Conservation (phyloP, 1,284 basidiomycete species). For the Austroboletus rostrupii region DNA sequence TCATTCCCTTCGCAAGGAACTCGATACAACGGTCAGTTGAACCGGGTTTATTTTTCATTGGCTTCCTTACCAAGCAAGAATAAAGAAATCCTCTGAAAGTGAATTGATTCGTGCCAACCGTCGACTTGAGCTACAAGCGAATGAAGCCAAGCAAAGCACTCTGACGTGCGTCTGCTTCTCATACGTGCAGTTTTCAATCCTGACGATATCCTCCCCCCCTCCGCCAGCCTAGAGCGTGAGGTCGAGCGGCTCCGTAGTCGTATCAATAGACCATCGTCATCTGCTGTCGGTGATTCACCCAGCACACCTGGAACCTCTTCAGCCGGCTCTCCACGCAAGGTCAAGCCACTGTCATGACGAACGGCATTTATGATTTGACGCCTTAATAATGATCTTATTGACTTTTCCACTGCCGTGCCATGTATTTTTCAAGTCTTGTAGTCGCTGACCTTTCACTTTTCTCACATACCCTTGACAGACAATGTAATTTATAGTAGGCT, state of each 20-base stretch:
- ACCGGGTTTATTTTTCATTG: not conserved
- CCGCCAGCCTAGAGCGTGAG: slow-evolving; percentile 67
- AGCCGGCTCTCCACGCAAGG: slow-evolving; percentile 31
- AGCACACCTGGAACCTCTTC: slow-evolving; percentile 23
- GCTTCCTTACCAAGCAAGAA: slow-evolving; percentile 7
- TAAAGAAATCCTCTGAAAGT: slow-evolving; percentile 68
- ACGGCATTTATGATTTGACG: not conserved
- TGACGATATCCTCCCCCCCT: slow-evolving; percentile 3
- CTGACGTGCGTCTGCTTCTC: slow-evolving; percentile 49
- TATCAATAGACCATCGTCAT: slow-evolving; percentile 46
- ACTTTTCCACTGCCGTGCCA: not conserved
- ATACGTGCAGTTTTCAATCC: slow-evolving; percentile 2
- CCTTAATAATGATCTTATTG: not conserved
- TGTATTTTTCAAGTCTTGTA: slow-evolving; percentile 21
- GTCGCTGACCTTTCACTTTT: slow-evolving; percentile 11
- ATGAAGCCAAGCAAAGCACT: slow-evolving; percentile 66
- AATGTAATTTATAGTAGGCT: not conserved
- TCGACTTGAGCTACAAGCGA: slow-evolving; percentile 70
- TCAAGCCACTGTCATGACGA: slow-evolving; percentile 23
- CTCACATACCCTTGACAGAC: not conserved
- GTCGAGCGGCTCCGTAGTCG: slow-evolving; percentile 66
- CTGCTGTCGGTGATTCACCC: slow-evolving; percentile 25
- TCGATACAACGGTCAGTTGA: slow-evolving; percentile 49
- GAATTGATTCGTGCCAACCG: slow-evolving; percentile 67
- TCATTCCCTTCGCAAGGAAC: slow-evolving; percentile 47